Conservation (phyloP, 257 asterid species). For the Ajuga chamaepitys region DNA sequence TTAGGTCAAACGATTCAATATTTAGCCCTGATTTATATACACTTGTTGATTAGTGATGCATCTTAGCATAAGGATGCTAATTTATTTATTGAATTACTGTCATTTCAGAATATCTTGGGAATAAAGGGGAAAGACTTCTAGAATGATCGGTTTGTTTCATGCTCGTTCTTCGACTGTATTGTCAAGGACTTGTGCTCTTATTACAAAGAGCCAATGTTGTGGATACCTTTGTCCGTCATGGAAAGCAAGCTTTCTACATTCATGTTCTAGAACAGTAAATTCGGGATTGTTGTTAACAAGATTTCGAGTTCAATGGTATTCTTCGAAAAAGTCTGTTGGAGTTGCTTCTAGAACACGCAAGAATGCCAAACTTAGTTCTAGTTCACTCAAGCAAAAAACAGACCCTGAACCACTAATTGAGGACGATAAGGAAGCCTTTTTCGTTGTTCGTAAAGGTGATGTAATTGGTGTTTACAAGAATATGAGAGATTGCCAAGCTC, state of each 20-base stretch:
- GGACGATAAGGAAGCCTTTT: slow-evolving; percentile 86
- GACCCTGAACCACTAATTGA: slow-evolving; percentile 38
- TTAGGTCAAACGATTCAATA: not conserved
- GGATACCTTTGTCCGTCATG: slow-evolving; percentile 29
- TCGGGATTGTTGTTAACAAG: slow-evolving; percentile 26
- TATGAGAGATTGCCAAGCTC: slow-evolving; percentile 85
- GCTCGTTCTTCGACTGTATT: slow-evolving; percentile 44
- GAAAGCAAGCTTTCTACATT: slow-evolving; percentile 29
- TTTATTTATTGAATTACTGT: slow-evolving; percentile 7
- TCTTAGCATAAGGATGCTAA: not conserved
- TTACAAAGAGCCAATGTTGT: slow-evolving; percentile 29
- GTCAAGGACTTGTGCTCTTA: slow-evolving; percentile 34
- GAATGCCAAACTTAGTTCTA: slow-evolving; percentile 31
- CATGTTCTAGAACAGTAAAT: slow-evolving; percentile 36
- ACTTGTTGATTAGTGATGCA: not conserved
- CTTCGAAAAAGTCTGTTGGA: slow-evolving; percentile 38
- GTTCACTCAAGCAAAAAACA: slow-evolving; percentile 31
- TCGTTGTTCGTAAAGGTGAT: slow-evolving; percentile 96
- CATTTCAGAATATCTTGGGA: slow-evolving; percentile 31
- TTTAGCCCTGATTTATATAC: not conserved
- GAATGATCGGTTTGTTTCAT: slow-evolving; percentile 69
- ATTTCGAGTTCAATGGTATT: slow-evolving; percentile 40
- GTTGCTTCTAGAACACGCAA: slow-evolving; percentile 33
- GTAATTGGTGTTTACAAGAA: slow-evolving; percentile 84
- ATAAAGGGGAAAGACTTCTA: slow-evolving; percentile 24